Evolutionary conservation across 768 basidiomycete species (phyloP).

Genomic region (Lactarius trivialis): DNA sequence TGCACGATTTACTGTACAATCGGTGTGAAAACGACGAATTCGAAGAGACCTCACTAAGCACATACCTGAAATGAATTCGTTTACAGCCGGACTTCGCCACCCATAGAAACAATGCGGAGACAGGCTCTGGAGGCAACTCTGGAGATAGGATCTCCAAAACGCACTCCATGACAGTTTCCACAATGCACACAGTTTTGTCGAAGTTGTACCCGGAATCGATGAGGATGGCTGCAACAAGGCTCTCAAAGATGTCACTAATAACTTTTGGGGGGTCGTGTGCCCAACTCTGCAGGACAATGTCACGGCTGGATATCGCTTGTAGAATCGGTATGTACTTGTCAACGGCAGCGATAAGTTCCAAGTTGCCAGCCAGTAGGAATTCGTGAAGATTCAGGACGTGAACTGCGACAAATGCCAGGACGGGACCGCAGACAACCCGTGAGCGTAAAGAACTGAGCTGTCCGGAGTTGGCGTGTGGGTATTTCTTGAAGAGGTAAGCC

Average conservation of each 20-base stretch:
- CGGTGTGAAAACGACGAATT: slow-evolving; percentile 24
- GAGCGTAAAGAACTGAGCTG: slow-evolving; percentile 67
- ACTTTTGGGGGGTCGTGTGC: slow-evolving; percentile 82
- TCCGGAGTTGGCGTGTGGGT: slow-evolving; percentile 65
- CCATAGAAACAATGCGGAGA: slow-evolving; percentile 67
- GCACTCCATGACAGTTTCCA: slow-evolving; percentile 60
- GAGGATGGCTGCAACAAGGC: slow-evolving; percentile 75
- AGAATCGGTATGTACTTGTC: slow-evolving; percentile 54
- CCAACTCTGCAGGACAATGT: slow-evolving; percentile 69
- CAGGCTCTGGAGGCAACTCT: slow-evolving; percentile 60
- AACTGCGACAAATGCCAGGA: slow-evolving; percentile 64
- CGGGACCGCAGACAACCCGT: slow-evolving; percentile 66
- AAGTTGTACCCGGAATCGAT: slow-evolving; percentile 74
- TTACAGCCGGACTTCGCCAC: slow-evolving; percentile 51
- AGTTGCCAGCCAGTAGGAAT: slow-evolving; percentile 59
- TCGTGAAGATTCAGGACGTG: slow-evolving; percentile 62
- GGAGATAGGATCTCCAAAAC: slow-evolving; percentile 56
- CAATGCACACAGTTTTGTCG: slow-evolving; percentile 55
- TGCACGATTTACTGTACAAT: slow-evolving; percentile 36
- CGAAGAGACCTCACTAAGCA: slow-evolving; percentile 20
- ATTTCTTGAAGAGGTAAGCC: slow-evolving; percentile 63
- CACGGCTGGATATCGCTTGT: slow-evolving; percentile 45
- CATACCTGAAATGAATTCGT: slow-evolving; percentile 41
- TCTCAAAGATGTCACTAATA: slow-evolving; percentile 79
- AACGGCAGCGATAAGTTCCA: slow-evolving; percentile 62